phyloP scores from a whole-genome alignment of 2,329 filamentous ascomycete genomes.

The Clathrospora elynae region DNA sequence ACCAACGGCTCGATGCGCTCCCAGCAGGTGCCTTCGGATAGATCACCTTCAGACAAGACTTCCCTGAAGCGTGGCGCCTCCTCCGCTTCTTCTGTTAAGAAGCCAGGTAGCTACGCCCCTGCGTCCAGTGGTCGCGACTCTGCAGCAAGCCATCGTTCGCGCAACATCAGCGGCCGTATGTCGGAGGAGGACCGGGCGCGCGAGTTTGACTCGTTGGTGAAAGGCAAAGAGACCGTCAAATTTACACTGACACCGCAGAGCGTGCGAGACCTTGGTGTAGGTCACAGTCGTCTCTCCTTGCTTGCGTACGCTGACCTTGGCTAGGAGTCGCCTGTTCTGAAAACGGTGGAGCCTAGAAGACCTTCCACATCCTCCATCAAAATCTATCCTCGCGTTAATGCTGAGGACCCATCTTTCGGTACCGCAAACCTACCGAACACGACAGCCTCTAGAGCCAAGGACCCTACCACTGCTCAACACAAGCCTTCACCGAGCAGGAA shows the following conservation, averaged over 20 bases:
- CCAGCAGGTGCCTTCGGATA: slow-evolving; percentile 21
- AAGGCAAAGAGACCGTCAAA: slow-evolving; percentile 56
- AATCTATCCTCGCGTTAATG: slow-evolving; percentile 40
- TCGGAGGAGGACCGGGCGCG: slow-evolving; percentile 48
- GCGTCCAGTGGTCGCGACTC: slow-evolving; percentile 44
- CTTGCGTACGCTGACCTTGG: slow-evolving; percentile 11
- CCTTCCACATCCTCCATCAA: slow-evolving; percentile 33
- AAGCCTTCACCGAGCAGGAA: slow-evolving; percentile 35
- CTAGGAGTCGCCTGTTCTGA: slow-evolving; percentile 29
- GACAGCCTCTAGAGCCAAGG: slow-evolving; percentile 29
- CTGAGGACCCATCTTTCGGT: slow-evolving; percentile 37
- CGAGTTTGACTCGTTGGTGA: slow-evolving; percentile 56
- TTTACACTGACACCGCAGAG: slow-evolving; percentile 56
- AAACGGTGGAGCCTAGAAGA: slow-evolving; percentile 25
- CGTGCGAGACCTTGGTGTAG: slow-evolving; percentile 53
- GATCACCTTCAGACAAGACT: slow-evolving; percentile 34
- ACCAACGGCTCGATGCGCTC: slow-evolving; percentile 32
- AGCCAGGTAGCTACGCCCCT: slow-evolving; percentile 39
- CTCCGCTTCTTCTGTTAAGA: slow-evolving; percentile 38
- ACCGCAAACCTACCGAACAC: slow-evolving; percentile 34
- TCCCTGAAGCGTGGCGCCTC: slow-evolving; percentile 41
- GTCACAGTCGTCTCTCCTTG: slow-evolving; percentile 20
- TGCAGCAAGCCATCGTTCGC: slow-evolving; percentile 37
- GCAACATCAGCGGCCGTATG: slow-evolving; percentile 39
- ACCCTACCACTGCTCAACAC: slow-evolving; percentile 21